Evolutionary conservation across 2,329 filamentous ascomycete species (phyloP).

Genomic region (Lizonia empirigonia): DNA sequence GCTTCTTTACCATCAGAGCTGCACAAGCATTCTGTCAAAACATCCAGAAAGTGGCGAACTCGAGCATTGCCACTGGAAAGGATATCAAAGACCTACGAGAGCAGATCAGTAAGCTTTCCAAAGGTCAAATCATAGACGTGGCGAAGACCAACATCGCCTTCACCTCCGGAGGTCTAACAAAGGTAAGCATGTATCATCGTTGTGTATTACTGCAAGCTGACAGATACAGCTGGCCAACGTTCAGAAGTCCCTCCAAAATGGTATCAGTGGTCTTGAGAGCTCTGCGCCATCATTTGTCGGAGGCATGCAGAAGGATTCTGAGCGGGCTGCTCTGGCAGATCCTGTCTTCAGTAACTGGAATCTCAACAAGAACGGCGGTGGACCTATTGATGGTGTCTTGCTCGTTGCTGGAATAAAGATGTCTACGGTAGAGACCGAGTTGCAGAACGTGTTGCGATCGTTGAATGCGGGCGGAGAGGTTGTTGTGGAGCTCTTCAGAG

Average conservation of each 20-base stretch:
- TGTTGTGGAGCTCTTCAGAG: conserved; percentile 7
- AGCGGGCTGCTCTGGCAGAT: conserved; percentile 6
- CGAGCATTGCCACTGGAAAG: conserved; percentile 9
- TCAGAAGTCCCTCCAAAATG: conserved; percentile 1
- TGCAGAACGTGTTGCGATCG: conserved; percentile 6
- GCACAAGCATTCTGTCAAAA: conserved; percentile 11
- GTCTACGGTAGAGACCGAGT: conserved; percentile 5
- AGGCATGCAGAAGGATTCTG: conserved; percentile 9
- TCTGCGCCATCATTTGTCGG: conserved; percentile 6
- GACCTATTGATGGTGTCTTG: conserved; percentile 10
- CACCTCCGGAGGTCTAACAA: conserved; percentile 5
- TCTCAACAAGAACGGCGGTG: conserved; percentile 12
- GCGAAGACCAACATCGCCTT: conserved; percentile 17
- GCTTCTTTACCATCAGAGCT: conserved; percentile 15
- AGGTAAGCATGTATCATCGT: background rate
- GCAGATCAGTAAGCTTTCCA: conserved; percentile 6
- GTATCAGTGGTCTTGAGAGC: background rate
- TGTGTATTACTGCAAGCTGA: background rate
- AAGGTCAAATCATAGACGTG: conserved; percentile 8
- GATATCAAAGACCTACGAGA: conserved; percentile 13
- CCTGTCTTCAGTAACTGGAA: conserved; percentile 9
- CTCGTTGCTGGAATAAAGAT: conserved; percentile 7
- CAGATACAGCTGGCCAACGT: conserved; percentile 4
- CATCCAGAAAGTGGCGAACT: conserved; percentile 9
- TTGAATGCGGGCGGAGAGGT: conserved; percentile 6